Conservation (phyloP, 306 rosid genomes). For the Quercus agrifolia region DNA sequence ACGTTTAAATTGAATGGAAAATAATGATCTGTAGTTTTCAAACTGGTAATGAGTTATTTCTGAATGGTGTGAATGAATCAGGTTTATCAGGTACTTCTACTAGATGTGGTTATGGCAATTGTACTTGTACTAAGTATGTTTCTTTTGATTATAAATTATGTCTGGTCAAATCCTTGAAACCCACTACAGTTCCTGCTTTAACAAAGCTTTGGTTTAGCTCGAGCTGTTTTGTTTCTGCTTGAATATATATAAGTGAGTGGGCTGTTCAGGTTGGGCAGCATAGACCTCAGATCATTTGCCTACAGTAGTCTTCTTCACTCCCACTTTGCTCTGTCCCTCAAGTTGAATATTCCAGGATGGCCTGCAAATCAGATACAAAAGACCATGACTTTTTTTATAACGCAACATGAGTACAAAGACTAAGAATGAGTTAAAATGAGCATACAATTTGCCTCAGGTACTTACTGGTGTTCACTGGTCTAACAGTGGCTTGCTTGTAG, state of each 20-base stretch:
- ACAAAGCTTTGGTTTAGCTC: not conserved
- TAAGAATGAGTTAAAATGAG: not conserved
- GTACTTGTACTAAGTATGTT: not conserved
- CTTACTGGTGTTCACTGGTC: conserved; percentile 72
- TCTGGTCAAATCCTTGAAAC: not conserved
- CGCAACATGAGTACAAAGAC: not conserved
- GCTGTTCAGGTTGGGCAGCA: not conserved
- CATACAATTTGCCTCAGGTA: not conserved
- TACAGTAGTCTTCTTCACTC: conserved; percentile 97
- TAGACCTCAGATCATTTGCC: conserved; percentile 31
- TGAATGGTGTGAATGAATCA: conserved; percentile 22
- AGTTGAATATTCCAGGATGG: conserved; percentile 81
- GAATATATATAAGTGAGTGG: not conserved
- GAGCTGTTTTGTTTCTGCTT: too few relatives aligned
- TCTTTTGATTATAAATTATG: not conserved
- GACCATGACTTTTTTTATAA: not conserved
- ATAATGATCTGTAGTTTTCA: conserved; percentile 32
- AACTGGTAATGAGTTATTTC: conserved; percentile 21
- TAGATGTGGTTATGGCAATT: conserved; percentile 19
- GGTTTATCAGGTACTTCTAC: not conserved
- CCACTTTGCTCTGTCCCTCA: conserved; percentile 93
- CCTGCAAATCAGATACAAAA: conserved; percentile 42
- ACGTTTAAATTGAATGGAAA: conserved; percentile 16
- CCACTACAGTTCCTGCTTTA: not conserved
- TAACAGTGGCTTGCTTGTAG: conserved; percentile 89